Evolutionary conservation across 208 protist species (phyloP).

Genomic region (Leishmania gerbilli): DNA sequence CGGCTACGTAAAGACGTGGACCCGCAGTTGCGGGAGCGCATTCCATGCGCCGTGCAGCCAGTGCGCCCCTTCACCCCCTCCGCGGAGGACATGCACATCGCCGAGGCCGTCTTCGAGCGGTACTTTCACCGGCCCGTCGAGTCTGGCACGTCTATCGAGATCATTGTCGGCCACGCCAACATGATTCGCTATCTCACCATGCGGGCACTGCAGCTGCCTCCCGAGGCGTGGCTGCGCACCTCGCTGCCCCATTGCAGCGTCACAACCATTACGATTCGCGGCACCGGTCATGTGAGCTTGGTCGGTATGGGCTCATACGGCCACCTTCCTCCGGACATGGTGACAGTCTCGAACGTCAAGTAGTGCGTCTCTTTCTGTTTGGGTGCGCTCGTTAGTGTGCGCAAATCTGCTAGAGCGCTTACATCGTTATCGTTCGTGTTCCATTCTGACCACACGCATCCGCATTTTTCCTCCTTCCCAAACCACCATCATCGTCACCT

Average conservation of each 20-base stretch:
- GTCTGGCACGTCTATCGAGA: constrained; percentile 38
- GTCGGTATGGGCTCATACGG: constrained; percentile 49
- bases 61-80: constrained; percentile 17
- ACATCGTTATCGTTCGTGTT: neutral
- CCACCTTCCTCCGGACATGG: constrained; percentile 53
- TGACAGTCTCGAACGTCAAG: constrained; percentile 56
- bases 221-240: constrained; percentile 80
- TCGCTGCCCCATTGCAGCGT: constrained; percentile 74
- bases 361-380: constrained; percentile 22
- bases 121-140: constrained; percentile 72
- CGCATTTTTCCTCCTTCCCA: neutral
- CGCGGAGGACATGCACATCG: constrained; percentile 40
- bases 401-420: neutral
- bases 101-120: constrained; percentile 57
- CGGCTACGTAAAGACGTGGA: constrained; percentile 40
- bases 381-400: neutral
- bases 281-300: constrained; percentile 54
- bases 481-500: neutral
- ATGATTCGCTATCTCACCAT: constrained; percentile 88
- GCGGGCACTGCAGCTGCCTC: constrained; percentile 82
- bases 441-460: neutral
- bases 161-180: constrained; percentile 87
- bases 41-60: constrained; percentile 64
- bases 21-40: constrained; percentile 51
- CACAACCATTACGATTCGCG: constrained; percentile 61